Base-by-base conservation (phyloP, 768 basidiomycete genomes). In the Termitomyces sp. region DNA sequence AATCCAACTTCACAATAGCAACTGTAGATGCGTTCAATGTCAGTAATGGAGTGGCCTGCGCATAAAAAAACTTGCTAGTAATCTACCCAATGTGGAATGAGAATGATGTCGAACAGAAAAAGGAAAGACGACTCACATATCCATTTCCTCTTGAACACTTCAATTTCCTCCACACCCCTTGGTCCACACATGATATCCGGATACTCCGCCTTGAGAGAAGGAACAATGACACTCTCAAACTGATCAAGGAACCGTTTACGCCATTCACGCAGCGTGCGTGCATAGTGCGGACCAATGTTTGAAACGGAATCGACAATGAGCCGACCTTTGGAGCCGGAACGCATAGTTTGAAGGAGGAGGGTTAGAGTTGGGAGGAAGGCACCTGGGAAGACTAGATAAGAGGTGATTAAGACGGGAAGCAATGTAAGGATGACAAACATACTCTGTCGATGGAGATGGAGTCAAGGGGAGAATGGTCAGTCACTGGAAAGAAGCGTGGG, bases 231-330 rank as follows among this genome's bases (percentile, higher is more conserved):
- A 12, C 68, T 69, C 32, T 85, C 82, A 65, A 88, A 92, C 28
- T 74, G 71, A 22, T 72, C 70, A 49, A 81, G 65, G 71, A 91
- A 91, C 9, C 85, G 76, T 26, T 71, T 67, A 12, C 83, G 74
- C 90, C 90, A 92, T 72, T 90, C 88, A 22, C 89, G 79, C 7
- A 92, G 75, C 14, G 90, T 90, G n/a, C 88, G 84, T 9, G 88
- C 83, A 67, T 90, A 91, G 66, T 90, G 84, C 30, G 84, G 84
- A 1, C 86, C 87, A 63, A 90, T 88, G 72, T 90, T 90, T 7
- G 75, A 76, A 12, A 88, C 75, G 24, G 82, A 82, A 61, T 89
- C 88, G 28, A 88, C 77, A 22, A 85, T 72, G 44, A 90, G 79
- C 8, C 75, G 74, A 10, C 82, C 81, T 20, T 75, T 66, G 6